These are phyloP conservation scores for Helotiales sp. DNA, from an alignment of 2,329 filamentous ascomycete species.

Conservation along the genomic window DNA sequence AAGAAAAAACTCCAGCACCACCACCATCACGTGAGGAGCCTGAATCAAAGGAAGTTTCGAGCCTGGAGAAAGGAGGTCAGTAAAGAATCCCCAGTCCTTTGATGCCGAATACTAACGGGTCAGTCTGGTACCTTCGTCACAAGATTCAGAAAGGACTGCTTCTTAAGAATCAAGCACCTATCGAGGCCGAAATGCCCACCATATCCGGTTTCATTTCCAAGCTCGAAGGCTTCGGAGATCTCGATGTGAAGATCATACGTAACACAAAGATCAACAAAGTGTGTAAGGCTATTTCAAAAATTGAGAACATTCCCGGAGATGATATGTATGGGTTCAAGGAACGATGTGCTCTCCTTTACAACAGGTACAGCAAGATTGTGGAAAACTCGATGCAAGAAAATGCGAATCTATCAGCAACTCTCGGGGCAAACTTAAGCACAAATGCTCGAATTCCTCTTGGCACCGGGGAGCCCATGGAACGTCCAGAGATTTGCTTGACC, in stretches of 20 bases:
- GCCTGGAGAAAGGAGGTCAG: not conserved
- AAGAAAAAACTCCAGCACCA: not conserved
- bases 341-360: not conserved
- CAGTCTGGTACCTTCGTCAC: slow-evolving; percentile 4
- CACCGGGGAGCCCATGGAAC: not conserved
- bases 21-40: not conserved
- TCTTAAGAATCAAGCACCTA: not conserved
- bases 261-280: slow-evolving; percentile 7
- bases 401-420: not conserved
- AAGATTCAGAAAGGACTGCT: slow-evolving; percentile 11
- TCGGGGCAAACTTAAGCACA: not conserved
- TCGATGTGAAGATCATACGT: not conserved
- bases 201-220: not conserved
- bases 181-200: not conserved
- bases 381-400: not conserved
- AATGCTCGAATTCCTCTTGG: not conserved
- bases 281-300: slow-evolving; percentile 1
- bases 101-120: not conserved
- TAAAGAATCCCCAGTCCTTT: not conserved
- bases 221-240: slow-evolving; percentile 3
- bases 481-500: slow-evolving; percentile 11
- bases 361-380: slow-evolving; percentile 1
- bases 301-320: not conserved
- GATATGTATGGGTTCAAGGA: not conserved
- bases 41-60: not conserved